phyloP scores from a whole-genome alignment of 2,329 filamentous ascomycete species.

The Rhexocercosporidium sp. region DNA sequence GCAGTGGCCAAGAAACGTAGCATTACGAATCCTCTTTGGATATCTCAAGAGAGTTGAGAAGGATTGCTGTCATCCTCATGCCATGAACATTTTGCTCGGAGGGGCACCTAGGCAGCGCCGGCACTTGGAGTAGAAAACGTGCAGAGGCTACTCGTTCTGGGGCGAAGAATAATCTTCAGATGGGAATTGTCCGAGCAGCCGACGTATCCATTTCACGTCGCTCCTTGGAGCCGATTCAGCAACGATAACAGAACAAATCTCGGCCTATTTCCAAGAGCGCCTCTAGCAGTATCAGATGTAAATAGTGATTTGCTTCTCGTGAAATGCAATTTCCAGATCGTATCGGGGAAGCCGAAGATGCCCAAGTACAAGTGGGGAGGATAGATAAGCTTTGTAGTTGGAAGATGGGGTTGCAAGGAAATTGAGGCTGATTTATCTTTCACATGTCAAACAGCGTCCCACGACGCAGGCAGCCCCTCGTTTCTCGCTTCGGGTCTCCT shows the following conservation, averaged over 20 bases:
- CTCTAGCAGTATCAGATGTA: not conserved
- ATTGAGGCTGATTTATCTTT: conserved; percentile 7
- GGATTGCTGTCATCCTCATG: not conserved
- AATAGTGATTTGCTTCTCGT: not conserved
- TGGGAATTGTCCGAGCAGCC: conserved; percentile 12
- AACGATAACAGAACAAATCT: not conserved
- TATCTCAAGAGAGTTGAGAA: not conserved
- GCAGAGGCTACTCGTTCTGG: not conserved
- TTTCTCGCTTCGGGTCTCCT: conserved; percentile 3
- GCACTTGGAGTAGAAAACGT: not conserved
- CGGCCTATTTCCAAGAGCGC: not conserved
- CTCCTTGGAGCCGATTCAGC: not conserved
- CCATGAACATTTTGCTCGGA: not conserved
- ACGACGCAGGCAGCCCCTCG: not conserved
- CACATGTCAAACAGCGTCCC: conserved; percentile 12
- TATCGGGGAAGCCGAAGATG: conserved; percentile 9
- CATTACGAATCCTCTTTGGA: not conserved
- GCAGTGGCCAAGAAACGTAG: not conserved
- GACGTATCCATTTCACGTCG: not conserved
- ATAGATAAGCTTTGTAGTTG: conserved; percentile 9
- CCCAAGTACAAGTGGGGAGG: not conserved
- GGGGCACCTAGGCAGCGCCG: conserved; percentile 8
- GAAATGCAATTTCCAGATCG: not conserved
- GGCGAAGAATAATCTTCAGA: not conserved
- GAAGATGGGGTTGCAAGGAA: conserved; percentile 4